Base-by-base conservation (phyloP, 176 grass and related monocot species). In the Cocos nucifera region DNA sequence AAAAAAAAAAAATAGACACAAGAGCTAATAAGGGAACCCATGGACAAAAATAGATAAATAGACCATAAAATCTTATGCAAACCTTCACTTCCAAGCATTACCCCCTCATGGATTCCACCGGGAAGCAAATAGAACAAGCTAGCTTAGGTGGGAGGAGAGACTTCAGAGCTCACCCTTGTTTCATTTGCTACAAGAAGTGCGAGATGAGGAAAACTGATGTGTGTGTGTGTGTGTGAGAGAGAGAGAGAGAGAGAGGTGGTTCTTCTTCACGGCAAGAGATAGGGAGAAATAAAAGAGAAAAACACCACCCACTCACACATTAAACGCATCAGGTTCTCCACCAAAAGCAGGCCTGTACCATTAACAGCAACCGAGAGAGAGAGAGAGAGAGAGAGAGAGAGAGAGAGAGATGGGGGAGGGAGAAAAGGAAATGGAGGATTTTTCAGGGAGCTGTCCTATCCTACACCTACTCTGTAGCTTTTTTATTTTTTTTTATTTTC, bases 271-370 rank as follows among this genome's bases (percentile, higher is more conserved):
- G 30, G 49, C 51, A 22, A 65, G 17, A 66, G 7, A 58, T 64
- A 69, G 28, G 75, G 65, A 61, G 70, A 71, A 66, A 81, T 25
- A 6, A 57, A 75, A 61, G 50, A 62, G 28, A 48, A 77, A 82
- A 75, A 76, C 84, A 78, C 73, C 87, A 85, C 56, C 82, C 84
- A 97, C 92, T 80, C 83, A 85, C 83, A 69, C 81, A 75, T 70
- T 81, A 63, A 77, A 86, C 80, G 87, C 83, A 97, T 97, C 87
- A 73, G 78, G 87, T 91, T 91, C 92, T 88, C 78, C 75, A 82
- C 81, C 87, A 65, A 96, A 88, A 78, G 52, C 69, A 58, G 67
- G 64, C 52, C 54, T 85, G 61, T 82, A 81, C 73, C 80, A 80
- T 64, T 86, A 80, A 81, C 90, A 81, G 77, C 86, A 87, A 51